Evolutionary conservation across 2,329 filamentous ascomycete genomes (phyloP).

Genomic region (Leptographium galeiforme): DNA sequence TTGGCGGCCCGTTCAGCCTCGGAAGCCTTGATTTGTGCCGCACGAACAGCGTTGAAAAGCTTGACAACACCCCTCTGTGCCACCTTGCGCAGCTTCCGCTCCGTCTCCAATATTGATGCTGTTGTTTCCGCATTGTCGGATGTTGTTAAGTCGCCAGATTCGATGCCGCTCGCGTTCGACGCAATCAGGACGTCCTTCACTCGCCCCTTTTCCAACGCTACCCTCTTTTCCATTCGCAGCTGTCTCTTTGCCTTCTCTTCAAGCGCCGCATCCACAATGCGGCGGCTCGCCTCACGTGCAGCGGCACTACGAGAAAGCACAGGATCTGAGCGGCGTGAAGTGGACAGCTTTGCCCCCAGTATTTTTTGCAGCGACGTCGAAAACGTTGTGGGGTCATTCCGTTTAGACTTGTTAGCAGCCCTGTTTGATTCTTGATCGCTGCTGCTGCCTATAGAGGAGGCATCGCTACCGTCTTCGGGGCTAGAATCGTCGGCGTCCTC

Average conservation of each 20-base stretch:
- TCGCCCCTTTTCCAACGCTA: constrained; percentile 71
- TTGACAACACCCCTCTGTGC: constrained; percentile 90
- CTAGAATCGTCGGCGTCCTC: constrained; percentile 25
- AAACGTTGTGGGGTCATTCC: constrained; percentile 84
- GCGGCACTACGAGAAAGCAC: constrained; percentile 74
- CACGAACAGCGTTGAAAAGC: constrained; percentile 88
- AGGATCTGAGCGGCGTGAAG: constrained; percentile 70
- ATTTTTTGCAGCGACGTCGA: constrained; percentile 90
- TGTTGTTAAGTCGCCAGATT: constrained; percentile 13
- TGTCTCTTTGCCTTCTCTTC: constrained; percentile 71
- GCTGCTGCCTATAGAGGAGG: constrained; percentile 4
- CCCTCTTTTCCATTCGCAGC: constrained; percentile 66
- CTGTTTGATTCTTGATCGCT: not conserved
- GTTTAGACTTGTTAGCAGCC: constrained; percentile 50
- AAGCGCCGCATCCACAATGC: constrained; percentile 61
- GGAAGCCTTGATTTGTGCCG: constrained; percentile 78
- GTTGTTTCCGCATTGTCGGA: constrained; percentile 30
- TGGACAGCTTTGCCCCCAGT: constrained; percentile 74
- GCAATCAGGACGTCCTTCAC: constrained; percentile 72
- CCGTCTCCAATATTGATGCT: constrained; percentile 49
- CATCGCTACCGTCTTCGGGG: constrained; percentile 18
- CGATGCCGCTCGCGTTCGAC: constrained; percentile 13
- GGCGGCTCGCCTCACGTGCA: constrained; percentile 58
- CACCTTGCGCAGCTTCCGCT: constrained; percentile 71
- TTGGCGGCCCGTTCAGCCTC: constrained; percentile 59